Base-by-base conservation (phyloP, 257 asterid species). In the Jacaranda mimosifolia region DNA sequence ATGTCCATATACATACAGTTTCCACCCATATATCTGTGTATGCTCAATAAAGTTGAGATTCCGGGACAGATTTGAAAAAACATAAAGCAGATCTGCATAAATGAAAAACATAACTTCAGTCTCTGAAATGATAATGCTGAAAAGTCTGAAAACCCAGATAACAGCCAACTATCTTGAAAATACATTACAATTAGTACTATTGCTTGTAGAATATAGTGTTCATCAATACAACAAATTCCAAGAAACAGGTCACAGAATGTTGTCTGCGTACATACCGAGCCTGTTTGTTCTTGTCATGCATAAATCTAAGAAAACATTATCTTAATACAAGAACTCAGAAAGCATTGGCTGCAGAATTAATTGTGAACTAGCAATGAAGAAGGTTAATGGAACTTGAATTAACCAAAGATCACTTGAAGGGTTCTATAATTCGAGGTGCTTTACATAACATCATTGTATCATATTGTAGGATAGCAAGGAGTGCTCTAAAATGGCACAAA, bases 31-130 rank as follows among this genome's bases (percentile, higher is more conserved):
- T 74, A 96, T 87, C 84, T 85, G 89, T 58, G 91, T 82, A 74
- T 93, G 98, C 86, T 96, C 99, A 70, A 96, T 89, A 65, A 93
- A 96, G 85, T 96, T 93, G 89, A 93, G 90, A 74, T 87, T 84
- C 65, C 98, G 90, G 60, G 99, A 85, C 81, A 93, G 64, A 81
- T 90, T 91, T 36, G 99, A 92, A 85, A 96, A 88, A 64, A 88
- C 88, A 74, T 89, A 86, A 75, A 96, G 97, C 89, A 96, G 70
- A 83, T 96, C 99, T 96, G 97, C 94, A 88, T 55, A 83, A 80
- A 53, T 55, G 79, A 57, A 53, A 56, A n/a, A 72, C 15, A 43
- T 42, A 56, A 51, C 59, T 64, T 70, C 60, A 45, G 40, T 64
- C 36, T 14, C 18, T 18, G 26, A 46, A 36, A 72, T 14, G 12